Percentiles rank a stretch among this genome's conserved stretches.
Conservation (phyloP, 1,284 basidiomycete species). For the Trichosporon inkin region DNA sequence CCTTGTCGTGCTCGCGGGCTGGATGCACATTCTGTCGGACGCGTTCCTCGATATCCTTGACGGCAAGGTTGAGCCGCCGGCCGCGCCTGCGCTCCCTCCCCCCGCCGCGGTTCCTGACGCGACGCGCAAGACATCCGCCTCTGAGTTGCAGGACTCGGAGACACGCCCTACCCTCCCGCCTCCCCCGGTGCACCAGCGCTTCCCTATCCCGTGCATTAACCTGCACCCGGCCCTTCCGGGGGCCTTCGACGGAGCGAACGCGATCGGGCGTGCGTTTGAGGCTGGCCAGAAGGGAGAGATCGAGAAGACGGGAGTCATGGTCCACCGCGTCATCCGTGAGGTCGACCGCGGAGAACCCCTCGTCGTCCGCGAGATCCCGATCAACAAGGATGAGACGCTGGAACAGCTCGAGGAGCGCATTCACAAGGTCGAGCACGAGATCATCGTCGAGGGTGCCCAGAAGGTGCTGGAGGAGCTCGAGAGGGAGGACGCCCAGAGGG, state of each 20-base stretch:
- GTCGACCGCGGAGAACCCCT: slow-evolving; percentile 90
- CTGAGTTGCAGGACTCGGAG: slow-evolving; percentile 5
- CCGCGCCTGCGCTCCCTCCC: slow-evolving; percentile 31
- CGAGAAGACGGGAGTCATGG: slow-evolving; percentile 78
- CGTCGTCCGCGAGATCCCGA: slow-evolving; percentile 71
- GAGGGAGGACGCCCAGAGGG: slow-evolving; percentile 10
- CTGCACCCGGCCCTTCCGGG: slow-evolving; percentile 93
- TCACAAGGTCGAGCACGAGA: slow-evolving; percentile 79
- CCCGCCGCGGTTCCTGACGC: slow-evolving; percentile 9
- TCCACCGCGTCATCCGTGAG: slow-evolving; percentile 87
- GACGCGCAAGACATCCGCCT: slow-evolving; percentile 8
- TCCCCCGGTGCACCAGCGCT: slow-evolving; percentile 28
- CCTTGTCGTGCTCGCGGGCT: slow-evolving; percentile 87
- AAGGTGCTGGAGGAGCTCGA: slow-evolving; percentile 59
- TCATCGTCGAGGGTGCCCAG: slow-evolving; percentile 79
- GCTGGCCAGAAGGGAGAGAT: slow-evolving; percentile 81
- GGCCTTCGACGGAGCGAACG: slow-evolving; percentile 87
- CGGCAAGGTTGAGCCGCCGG: slow-evolving; percentile 29
- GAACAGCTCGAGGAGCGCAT: slow-evolving; percentile 73
- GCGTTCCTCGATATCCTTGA: slow-evolving; percentile 55
- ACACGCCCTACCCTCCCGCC: slow-evolving; percentile 16
- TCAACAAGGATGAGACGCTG: slow-evolving; percentile 66
- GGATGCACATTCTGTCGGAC: slow-evolving; percentile 85
- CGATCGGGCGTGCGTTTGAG: slow-evolving; percentile 82
- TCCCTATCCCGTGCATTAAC: slow-evolving; percentile 83